Evolutionary conservation across 2,329 filamentous ascomycete species (phyloP).

Genomic region (Mariannaea sp.): DNA sequence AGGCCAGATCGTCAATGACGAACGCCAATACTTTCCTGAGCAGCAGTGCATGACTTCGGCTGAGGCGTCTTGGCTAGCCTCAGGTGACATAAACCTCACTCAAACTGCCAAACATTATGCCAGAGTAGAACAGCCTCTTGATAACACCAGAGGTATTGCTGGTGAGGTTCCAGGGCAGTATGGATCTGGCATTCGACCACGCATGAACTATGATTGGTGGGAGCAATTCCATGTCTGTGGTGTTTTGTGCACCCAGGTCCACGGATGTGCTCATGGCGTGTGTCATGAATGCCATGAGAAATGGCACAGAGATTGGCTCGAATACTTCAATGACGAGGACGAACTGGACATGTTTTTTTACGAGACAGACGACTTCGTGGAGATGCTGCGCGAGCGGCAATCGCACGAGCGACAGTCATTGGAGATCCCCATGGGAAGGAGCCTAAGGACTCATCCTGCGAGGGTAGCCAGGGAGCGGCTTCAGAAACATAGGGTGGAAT

Average conservation of each 20-base stretch:
- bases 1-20: background rate
- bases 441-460: constrained; percentile 25
- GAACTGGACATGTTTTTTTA: constrained; percentile 10
- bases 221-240: constrained; percentile 29
- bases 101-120: too few relatives aligned
- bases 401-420: too few relatives aligned
- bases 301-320: constrained; percentile 27
- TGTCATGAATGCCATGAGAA: constrained; percentile 30
- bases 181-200: constrained; percentile 17
- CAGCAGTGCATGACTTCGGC: background rate
- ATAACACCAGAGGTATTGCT: background rate
- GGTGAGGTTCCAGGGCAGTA: constrained; percentile 28
- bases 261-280: constrained; percentile 17
- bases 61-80: background rate
- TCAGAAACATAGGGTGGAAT: background rate
- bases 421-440: constrained; percentile 19
- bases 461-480: constrained; percentile 25
- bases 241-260: constrained; percentile 27
- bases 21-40: background rate
- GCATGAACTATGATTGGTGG: constrained; percentile 30
- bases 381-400: background rate
- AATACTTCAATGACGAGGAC: constrained; percentile 24
- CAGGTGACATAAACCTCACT: too few relatives aligned
- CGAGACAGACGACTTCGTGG: constrained; percentile 9
- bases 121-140: constrained; percentile 13